A percentile compares a stretch with the other conserved stretches of the same genome.
Conservation (phyloP, 1,284 basidiomycete species). For the Apiotrichum sp. region DNA sequence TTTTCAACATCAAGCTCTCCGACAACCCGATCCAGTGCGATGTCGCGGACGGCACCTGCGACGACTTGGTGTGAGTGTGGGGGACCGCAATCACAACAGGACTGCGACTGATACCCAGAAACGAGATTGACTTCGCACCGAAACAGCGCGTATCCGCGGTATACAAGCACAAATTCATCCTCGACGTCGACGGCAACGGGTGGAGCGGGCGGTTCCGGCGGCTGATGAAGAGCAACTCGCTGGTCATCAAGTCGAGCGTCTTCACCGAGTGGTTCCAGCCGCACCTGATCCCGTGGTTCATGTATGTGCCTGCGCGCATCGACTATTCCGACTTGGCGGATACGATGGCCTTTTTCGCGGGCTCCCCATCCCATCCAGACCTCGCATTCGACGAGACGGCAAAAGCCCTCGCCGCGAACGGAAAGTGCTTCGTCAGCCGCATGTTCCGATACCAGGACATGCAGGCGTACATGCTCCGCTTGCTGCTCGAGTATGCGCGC, state of each 20-base stretch:
- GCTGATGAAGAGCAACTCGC: constrained; percentile 48
- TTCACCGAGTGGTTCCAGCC: constrained; percentile 46
- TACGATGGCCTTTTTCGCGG: constrained; percentile 45
- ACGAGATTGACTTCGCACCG: constrained; percentile 36
- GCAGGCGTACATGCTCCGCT: constrained; percentile 45
- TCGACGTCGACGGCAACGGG: constrained; percentile 51
- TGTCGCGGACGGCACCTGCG: constrained; percentile 42
- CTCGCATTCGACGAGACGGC: constrained; percentile 45
- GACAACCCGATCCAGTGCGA: constrained; percentile 40
- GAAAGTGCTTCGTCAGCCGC: constrained; percentile 44
- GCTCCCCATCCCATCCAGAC: constrained; percentile 35
- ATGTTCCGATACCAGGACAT: constrained; percentile 45
- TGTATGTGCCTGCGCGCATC: constrained; percentile 43
- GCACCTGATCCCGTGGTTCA: constrained; percentile 47
- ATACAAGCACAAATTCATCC: constrained; percentile 47
- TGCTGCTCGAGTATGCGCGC: constrained; percentile 44
- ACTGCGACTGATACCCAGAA: constrained; percentile 14
- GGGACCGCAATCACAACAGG: background rate
- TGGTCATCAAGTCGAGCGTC: constrained; percentile 49
- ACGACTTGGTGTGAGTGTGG: constrained; percentile 30
- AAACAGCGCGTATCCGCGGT: constrained; percentile 26
- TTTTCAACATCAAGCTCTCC: constrained; percentile 42
- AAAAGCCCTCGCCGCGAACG: constrained; percentile 41
- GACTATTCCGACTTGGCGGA: constrained; percentile 44
- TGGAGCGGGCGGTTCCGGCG: constrained; percentile 44